Conservation (phyloP, 2,329 filamentous ascomycete species). For the Fusarium setosum region DNA sequence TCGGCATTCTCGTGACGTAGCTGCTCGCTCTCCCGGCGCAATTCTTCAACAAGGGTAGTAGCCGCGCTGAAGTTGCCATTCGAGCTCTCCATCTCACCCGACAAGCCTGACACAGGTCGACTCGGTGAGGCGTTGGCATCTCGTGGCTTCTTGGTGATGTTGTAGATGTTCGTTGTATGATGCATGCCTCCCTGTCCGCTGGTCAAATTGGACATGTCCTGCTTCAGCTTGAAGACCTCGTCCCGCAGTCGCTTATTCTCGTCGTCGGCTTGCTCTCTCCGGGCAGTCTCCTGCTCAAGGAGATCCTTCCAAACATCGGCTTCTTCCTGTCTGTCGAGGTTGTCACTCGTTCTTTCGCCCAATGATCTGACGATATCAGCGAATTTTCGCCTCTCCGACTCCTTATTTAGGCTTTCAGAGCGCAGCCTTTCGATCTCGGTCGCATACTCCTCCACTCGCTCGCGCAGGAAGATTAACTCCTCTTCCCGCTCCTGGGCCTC, state of each 20-base stretch:
- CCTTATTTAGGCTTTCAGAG: slow-evolving; percentile 80
- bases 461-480: slow-evolving; percentile 85
- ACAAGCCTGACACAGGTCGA: slow-evolving; percentile 62
- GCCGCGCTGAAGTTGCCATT: slow-evolving; percentile 67
- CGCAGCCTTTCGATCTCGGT: slow-evolving; percentile 85
- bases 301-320: slow-evolving; percentile 95
- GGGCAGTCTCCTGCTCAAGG: slow-evolving; percentile 88
- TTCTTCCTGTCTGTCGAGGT: slow-evolving; percentile 67
- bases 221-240: slow-evolving; percentile 80
- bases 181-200: slow-evolving; percentile 54
- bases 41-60: slow-evolving; percentile 80
- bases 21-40: slow-evolving; percentile 76
- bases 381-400: slow-evolving; percentile 87
- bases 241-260: slow-evolving; percentile 87
- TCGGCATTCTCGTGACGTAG: slow-evolving; percentile 93
- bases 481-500: slow-evolving; percentile 80
- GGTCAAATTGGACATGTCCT: slow-evolving; percentile 61
- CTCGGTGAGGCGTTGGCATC: slow-evolving; percentile 60
- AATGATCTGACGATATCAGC: slow-evolving; percentile 78
- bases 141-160: slow-evolving; percentile 67
- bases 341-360: slow-evolving; percentile 61
- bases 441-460: slow-evolving; percentile 86
- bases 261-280: slow-evolving; percentile 90
- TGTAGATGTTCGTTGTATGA: slow-evolving; percentile 75
- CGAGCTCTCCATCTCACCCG: slow-evolving; percentile 62